phyloP scores from a whole-genome alignment of 371 early-diverging fungal species.

The Mortierella sp. region DNA sequence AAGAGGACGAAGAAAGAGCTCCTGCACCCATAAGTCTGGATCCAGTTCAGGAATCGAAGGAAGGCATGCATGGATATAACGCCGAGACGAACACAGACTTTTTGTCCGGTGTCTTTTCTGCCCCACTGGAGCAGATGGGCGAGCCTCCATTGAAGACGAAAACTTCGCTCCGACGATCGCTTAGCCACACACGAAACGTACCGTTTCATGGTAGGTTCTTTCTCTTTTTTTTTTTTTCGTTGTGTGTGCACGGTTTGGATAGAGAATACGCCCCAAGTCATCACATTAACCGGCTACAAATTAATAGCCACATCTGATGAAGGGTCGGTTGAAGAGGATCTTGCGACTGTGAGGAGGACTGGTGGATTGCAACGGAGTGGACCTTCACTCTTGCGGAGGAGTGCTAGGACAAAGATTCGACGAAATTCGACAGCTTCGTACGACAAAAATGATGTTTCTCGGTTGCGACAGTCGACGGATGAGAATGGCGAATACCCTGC shows the following conservation, averaged over 20 bases:
- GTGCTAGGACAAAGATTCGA: slow-evolving; percentile 53
- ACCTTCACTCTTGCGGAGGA: slow-evolving; percentile 40
- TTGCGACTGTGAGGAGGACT: slow-evolving; percentile 26
- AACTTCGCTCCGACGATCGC: slow-evolving; percentile 45
- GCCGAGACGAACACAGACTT: slow-evolving; percentile 29
- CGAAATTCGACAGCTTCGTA: slow-evolving; percentile 51
- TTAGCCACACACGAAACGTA: slow-evolving; percentile 30
- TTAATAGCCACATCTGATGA: slow-evolving; percentile 21
- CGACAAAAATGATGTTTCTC: slow-evolving; percentile 34
- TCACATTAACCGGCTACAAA: background rate
- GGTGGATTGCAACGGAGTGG: slow-evolving; percentile 43
- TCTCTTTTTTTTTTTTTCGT: background rate
- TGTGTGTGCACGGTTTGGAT: background rate
- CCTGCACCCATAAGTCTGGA: background rate
- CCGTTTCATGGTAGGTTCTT: slow-evolving; percentile 33
- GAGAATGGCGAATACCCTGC: slow-evolving; percentile 46
- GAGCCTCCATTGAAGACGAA: slow-evolving; percentile 48
- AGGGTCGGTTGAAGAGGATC: slow-evolving; percentile 34
- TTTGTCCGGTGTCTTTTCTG: slow-evolving; percentile 36
- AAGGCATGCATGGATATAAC: background rate
- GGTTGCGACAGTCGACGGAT: slow-evolving; percentile 29
- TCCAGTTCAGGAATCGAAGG: background rate
- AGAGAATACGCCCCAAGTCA: too few relatives aligned
- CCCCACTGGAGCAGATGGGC: slow-evolving; percentile 42
- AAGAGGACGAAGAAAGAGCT: slow-evolving; percentile 32